A percentile compares a stretch with the other conserved stretches of the same genome.
phyloP scores from a whole-genome alignment of 2,329 filamentous ascomycete species.

The Colletotrichum simmondsii region DNA sequence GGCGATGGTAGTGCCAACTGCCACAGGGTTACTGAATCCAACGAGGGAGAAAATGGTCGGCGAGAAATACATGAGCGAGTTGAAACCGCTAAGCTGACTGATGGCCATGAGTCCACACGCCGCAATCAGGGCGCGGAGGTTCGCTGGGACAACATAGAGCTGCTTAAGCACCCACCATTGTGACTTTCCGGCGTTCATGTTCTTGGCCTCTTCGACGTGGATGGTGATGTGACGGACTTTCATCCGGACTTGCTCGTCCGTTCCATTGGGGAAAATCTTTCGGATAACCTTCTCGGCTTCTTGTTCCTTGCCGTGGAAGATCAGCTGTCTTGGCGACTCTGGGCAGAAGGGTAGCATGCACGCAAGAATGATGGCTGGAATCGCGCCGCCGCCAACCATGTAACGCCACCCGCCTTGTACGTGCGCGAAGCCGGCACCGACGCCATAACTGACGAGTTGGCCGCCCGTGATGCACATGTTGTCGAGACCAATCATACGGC shows the following conservation, averaged over 20 bases:
- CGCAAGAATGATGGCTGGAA: constrained; percentile 57
- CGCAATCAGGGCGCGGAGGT: constrained; percentile 55
- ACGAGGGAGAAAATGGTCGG: constrained; percentile 51
- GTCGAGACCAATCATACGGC: constrained; percentile 59
- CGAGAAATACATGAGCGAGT: constrained; percentile 62
- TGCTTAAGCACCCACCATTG: constrained; percentile 55
- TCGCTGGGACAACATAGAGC: constrained; percentile 55
- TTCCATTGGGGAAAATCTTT: constrained; percentile 54
- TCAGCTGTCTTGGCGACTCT: constrained; percentile 58
- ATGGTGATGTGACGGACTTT: constrained; percentile 55
- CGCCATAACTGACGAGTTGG: constrained; percentile 52
- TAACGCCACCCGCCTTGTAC: constrained; percentile 59
- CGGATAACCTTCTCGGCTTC: constrained; percentile 51
- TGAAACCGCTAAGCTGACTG: constrained; percentile 63
- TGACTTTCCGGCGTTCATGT: constrained; percentile 51
- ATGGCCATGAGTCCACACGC: constrained; percentile 65
- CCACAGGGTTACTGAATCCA: constrained; percentile 59
- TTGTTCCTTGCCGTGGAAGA: constrained; percentile 53
- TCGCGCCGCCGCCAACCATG: constrained; percentile 59
- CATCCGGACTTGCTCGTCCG: constrained; percentile 52
- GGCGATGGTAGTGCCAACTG: constrained; percentile 56
- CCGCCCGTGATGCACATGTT: constrained; percentile 57
- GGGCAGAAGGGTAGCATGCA: constrained; percentile 57
- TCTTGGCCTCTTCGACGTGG: constrained; percentile 51
- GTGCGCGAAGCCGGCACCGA: constrained; percentile 51